phyloP scores from a whole-genome alignment of 768 basidiomycete species.

The Calocybe cyanea region DNA sequence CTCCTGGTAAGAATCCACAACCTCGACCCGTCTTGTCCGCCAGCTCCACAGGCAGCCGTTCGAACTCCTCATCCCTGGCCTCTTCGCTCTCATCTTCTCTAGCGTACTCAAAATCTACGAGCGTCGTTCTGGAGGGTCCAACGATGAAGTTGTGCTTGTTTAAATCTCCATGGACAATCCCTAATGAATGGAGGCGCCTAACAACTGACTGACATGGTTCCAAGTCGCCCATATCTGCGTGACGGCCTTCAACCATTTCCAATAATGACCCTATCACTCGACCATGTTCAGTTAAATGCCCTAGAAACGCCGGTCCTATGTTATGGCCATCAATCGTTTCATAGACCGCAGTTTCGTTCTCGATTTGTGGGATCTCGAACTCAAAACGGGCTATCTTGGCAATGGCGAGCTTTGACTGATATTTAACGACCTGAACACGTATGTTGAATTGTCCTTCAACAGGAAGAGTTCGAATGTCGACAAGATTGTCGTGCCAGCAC shows the following conservation, averaged over 20 bases:
- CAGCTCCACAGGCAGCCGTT: neutral
- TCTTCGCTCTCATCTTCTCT: neutral
- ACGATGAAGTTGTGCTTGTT: conserved; percentile 7
- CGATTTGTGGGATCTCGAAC: neutral
- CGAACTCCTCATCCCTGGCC: neutral
- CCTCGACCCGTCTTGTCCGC: neutral
- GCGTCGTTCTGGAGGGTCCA: neutral
- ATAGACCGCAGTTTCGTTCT: neutral
- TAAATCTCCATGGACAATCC: conserved; percentile 8
- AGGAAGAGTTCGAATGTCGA: neutral
- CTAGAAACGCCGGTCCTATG: neutral
- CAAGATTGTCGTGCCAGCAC: neutral
- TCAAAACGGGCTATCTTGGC: neutral
- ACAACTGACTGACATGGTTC: conserved; percentile 2
- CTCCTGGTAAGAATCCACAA: too few relatives aligned
- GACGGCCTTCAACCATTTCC: conserved; percentile 5
- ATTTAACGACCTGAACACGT: neutral
- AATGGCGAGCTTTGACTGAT: neutral
- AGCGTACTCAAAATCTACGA: neutral
- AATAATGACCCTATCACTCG: conserved; percentile 9
- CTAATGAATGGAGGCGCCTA: conserved; percentile 3
- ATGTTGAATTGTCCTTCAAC: neutral
- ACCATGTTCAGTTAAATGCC: conserved; percentile 7
- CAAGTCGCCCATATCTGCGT: conserved; percentile 4
- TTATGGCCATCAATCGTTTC: neutral